phyloP scores from a whole-genome alignment of 1,139 yeast species.

The Kodamaea suecica region DNA sequence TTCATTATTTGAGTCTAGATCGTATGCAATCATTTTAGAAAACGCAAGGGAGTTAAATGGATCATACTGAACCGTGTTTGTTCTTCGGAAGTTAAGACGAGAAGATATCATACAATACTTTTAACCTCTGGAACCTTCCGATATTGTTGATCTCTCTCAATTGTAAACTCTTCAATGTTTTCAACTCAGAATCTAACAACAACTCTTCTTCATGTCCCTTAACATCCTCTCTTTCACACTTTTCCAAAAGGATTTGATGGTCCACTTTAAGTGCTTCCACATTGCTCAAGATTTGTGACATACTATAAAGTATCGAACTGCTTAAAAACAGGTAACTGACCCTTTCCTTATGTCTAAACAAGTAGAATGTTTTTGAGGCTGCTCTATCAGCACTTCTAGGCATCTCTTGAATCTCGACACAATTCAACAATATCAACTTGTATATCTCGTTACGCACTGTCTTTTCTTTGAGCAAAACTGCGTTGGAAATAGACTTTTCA shows the following conservation, averaged over 20 bases:
- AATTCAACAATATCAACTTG: constrained; percentile 53
- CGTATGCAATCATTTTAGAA: too few species aligned
- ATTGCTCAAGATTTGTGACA: constrained; percentile 61
- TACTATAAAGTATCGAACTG: constrained; percentile 35
- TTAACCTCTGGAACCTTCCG: constrained; percentile 53
- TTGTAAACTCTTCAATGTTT: constrained; percentile 62
- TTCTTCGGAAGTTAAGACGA: too few species aligned
- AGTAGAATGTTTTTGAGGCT: constrained; percentile 80
- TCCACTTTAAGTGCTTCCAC: constrained; percentile 57
- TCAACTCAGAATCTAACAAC: constrained; percentile 69
- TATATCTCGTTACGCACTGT: constrained; percentile 67
- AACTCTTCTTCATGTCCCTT: constrained; percentile 76
- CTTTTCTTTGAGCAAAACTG: constrained; percentile 72
- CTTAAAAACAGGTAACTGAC: constrained; percentile 51
- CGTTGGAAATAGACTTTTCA: constrained; percentile 76
- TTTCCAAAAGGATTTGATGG: constrained; percentile 66
- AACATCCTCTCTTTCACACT: constrained; percentile 87
- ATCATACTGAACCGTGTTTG: too few species aligned
- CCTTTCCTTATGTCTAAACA: constrained; percentile 71
- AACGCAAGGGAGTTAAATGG: too few species aligned
- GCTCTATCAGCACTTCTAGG: constrained; percentile 92
- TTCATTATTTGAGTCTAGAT: too few species aligned
- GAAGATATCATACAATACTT: constrained; percentile 50
- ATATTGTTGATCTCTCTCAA: constrained; percentile 53
- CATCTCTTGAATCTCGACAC: constrained; percentile 80